These are phyloP conservation scores for Bipolaris bicolor DNA, from an alignment of 2,329 filamentous ascomycete genomes.

Conservation along the genomic window DNA sequence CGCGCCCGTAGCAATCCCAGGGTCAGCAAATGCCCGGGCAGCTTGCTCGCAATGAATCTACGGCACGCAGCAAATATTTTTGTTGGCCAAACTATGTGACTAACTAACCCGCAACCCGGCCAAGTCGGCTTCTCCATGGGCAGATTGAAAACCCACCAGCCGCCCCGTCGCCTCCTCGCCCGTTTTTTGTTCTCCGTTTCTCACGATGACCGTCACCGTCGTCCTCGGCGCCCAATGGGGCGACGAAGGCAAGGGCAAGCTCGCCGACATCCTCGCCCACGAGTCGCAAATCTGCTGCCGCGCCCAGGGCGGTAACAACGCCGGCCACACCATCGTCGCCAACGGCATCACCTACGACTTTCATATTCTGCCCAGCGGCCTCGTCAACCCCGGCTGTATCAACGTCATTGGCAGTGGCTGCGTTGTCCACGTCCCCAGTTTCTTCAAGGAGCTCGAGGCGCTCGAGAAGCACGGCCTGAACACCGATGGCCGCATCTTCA, in stretches of 20 bases:
- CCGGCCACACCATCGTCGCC: constrained; percentile 54
- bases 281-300: constrained; percentile 63
- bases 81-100: constrained; percentile 19
- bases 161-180: constrained; percentile 21
- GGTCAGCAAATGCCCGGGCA: background rate
- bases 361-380: constrained; percentile 62
- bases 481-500: constrained; percentile 65
- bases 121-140: constrained; percentile 23
- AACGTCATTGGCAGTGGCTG: constrained; percentile 73
- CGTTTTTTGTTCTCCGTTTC: constrained; percentile 15
- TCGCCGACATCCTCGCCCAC: constrained; percentile 63
- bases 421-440: constrained; percentile 70
- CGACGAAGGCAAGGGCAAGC: constrained; percentile 65
- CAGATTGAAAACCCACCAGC: constrained; percentile 28
- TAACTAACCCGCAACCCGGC: constrained; percentile 14
- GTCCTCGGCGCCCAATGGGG: constrained; percentile 68
- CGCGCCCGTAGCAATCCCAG: background rate
- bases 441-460: constrained; percentile 69
- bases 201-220: constrained; percentile 59
- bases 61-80: constrained; percentile 33
- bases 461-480: constrained; percentile 67
- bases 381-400: constrained; percentile 72
- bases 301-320: constrained; percentile 67
- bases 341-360: constrained; percentile 55
- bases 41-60: constrained; percentile 1